Evolutionary conservation across 192 early-diverging fungal species (phyloP), one percentile per base, ranked within the genome.

Genomic region (Backusella mclennaniae): DNA sequence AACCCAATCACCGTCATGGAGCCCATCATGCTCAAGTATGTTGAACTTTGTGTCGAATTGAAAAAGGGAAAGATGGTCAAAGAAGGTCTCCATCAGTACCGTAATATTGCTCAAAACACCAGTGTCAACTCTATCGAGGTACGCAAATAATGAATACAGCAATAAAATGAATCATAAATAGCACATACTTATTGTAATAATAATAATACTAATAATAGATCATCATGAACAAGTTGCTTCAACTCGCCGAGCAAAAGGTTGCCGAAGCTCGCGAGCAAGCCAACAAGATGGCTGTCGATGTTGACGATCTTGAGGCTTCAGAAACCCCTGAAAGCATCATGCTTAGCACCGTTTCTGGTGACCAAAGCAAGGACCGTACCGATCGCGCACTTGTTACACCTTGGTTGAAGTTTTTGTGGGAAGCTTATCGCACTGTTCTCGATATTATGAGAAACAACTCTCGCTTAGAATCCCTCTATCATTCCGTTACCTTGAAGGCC

Each of bases 341-440:
- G 74, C 86, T 98, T 76, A 95, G 94, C 84, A 94, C 96, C 69
- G 96, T 99, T 52, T 95, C 92, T 76, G 93, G 94, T 33, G 97
- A 97, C 73, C 94, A 95, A 80, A 91, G 87, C 85, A 96, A 96
- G 85, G 97, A 99, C 86, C 90, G 98, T 35, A 96, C 97, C 6
- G 96, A 99, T 83, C 94, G 98, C 73, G 96, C 95, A 74, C 93
- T 98, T 33, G 96, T 99, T 44, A 99, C 97, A 46, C 97, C 98
- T 39, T 98, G 97, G 96, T 88, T 99, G 71, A 97, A 96, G 86
- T 98, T 99, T 85, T 89, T 99, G 78, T 99, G 98, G 98, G 98
- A 99, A 87, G 93, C 94, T n/a, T 99, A 99, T 87, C 89, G 98
- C 69, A 99, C 96, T 75, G 92, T 96, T 52, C 90, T 99, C 63